phyloP scores from a whole-genome alignment of 441 rosid species.

The Cnidoscolus chayamansa region DNA sequence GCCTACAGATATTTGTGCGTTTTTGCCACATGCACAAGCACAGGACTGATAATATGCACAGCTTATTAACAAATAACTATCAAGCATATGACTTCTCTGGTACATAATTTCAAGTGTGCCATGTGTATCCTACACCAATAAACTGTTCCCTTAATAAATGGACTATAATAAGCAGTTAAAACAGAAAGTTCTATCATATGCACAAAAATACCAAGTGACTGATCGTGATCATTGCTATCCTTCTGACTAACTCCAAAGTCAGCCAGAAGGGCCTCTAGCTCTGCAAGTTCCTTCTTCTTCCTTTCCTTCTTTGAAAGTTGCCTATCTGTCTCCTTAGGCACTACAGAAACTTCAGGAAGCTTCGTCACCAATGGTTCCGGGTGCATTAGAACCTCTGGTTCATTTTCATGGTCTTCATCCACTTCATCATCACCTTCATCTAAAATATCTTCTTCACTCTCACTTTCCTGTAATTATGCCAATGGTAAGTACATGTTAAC shows the following conservation, averaged over 20 bases:
- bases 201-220: slow-evolving; percentile 40
- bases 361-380: slow-evolving; percentile 43
- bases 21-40: background rate
- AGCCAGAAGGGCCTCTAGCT: slow-evolving; percentile 72
- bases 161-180: background rate
- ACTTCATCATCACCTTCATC: slow-evolving; percentile 74
- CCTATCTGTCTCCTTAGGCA: slow-evolving; percentile 61
- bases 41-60: background rate
- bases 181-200: background rate
- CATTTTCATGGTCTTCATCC: slow-evolving; percentile 63
- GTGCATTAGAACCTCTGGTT: slow-evolving; percentile 39
- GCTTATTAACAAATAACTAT: background rate
- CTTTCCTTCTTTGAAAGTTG: slow-evolving; percentile 77
- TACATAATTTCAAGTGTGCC: background rate
- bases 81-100: background rate
- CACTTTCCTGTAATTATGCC: slow-evolving; percentile 54
- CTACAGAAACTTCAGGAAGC: slow-evolving; percentile 43
- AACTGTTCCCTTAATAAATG: background rate
- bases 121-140: background rate
- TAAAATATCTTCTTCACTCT: slow-evolving; percentile 73
- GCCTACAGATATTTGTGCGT: background rate
- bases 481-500: background rate
- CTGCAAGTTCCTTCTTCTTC: slow-evolving; percentile 75
- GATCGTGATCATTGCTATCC: slow-evolving; percentile 47
- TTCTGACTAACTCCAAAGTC: slow-evolving; percentile 48